Conservation (phyloP, 495 filamentous ascomycete species). For the Collariella sp. region DNA sequence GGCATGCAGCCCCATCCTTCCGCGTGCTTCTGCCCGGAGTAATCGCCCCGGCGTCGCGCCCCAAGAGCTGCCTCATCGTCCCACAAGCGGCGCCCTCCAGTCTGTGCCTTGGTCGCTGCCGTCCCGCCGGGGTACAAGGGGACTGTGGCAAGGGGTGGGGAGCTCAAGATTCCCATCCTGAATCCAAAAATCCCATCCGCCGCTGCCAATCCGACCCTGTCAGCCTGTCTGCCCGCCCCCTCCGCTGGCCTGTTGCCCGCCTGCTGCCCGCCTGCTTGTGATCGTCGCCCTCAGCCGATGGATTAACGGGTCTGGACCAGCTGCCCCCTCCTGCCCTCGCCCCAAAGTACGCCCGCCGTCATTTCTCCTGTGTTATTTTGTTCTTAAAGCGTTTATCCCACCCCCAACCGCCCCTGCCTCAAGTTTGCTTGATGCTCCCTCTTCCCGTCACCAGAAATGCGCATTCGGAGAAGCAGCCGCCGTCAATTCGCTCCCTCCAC, state of each 20-base stretch:
- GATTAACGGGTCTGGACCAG: not conserved
- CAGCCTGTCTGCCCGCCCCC: conserved; percentile 6
- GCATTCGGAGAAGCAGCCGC: no score
- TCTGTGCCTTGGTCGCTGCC: not conserved
- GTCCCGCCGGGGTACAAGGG: not conserved
- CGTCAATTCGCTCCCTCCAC: no score
- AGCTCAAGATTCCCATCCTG: conserved; percentile 10
- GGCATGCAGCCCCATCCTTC: not conserved
- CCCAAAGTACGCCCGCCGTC: not conserved
- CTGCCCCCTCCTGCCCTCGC: not conserved
- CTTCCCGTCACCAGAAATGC: no score
- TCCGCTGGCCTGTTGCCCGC: not conserved
- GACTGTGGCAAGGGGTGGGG: not conserved
- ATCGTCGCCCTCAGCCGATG: not conserved
- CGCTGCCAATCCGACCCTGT: conserved; percentile 7
- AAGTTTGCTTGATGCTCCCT: no score
- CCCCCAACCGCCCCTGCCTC: not conserved
- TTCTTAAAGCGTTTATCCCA: not conserved
- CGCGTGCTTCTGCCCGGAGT: not conserved
- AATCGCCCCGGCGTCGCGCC: not conserved
- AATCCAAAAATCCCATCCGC: conserved; percentile 25
- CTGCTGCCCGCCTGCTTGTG: no score
- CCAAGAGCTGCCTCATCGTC: not conserved
- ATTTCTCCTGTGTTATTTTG: no score
- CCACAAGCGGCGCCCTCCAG: not conserved